These are phyloP conservation scores for Tolypocladium nubicola DNA, from an alignment of 2,329 filamentous ascomycete genomes.

Conservation along the genomic window DNA sequence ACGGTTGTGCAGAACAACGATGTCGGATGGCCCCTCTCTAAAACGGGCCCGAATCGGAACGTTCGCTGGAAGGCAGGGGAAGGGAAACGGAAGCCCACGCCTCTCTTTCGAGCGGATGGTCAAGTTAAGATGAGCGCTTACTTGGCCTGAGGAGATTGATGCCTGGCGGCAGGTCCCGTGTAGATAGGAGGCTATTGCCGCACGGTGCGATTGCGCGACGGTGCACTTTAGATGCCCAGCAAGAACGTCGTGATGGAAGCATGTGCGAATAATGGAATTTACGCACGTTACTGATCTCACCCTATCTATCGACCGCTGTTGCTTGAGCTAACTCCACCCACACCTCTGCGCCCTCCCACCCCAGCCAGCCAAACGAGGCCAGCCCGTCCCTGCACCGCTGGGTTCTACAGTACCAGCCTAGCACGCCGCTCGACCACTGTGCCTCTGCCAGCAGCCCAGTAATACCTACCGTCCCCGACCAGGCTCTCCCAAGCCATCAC, in stretches of 20 bases:
- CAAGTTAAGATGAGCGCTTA: neutral
- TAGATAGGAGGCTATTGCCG: too few species aligned
- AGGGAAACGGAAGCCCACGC: neutral
- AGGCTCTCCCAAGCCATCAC: slow-evolving; percentile 26
- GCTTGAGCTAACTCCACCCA: too few species aligned
- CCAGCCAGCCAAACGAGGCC: neutral
- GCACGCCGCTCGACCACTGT: neutral
- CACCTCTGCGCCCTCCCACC: too few species aligned
- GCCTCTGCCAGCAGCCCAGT: slow-evolving; percentile 8
- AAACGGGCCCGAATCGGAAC: neutral
- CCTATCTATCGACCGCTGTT: too few species aligned
- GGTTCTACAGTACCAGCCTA: neutral
- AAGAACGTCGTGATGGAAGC: too few species aligned
- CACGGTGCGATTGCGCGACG: too few species aligned
- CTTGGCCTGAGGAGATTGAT: too few species aligned
- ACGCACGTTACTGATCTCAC: too few species aligned
- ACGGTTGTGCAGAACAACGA: neutral
- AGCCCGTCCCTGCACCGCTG: neutral
- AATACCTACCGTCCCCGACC: slow-evolving; percentile 18
- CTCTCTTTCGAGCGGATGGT: neutral
- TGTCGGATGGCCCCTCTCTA: neutral
- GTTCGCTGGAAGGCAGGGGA: neutral
- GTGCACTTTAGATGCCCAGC: too few species aligned
- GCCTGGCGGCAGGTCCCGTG: too few species aligned
- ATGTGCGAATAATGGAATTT: too few species aligned